Base-by-base conservation (phyloP, 345 rosid species). In the Adansonia digitata region DNA sequence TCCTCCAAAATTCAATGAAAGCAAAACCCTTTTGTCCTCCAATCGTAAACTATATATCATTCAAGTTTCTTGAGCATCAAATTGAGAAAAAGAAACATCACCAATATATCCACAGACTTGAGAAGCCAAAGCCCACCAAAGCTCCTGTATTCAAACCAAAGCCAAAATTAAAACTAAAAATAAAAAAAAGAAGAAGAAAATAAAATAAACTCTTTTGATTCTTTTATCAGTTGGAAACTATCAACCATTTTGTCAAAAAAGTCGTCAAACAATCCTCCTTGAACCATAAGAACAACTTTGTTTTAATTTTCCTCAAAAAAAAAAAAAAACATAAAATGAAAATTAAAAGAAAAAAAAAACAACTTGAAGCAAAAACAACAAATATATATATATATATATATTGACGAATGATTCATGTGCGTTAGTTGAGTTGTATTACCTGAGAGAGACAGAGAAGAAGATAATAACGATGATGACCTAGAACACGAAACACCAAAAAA, bases 311-410 rank as follows among this genome's bases (percentile, higher is more conserved):
- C n/a, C n/a, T n/a, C n/a, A n/a, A n/a, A n/a, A n/a, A n/a, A n/a
- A n/a, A n/a, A n/a, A n/a, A n/a, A n/a, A n/a, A n/a, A n/a, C n/a
- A n/a, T n/a, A n/a, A n/a, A n/a, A n/a, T n/a, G n/a, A n/a, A n/a
- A n/a, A n/a, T n/a, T n/a, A 5, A 2, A 48, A 67, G 34, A 5
- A 5, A 0, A 31, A 31, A 0, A 1, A 26, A 39, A 40, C 69
- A 76, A 79, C 78, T 74, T 77, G 60, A 76, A 72, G 78, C 29
- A 2, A 48, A 69, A 73, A 77, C 5, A 51, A 51, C 22, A 51
- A 51, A 51, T 17, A 24, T 51, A 17, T 5, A n/a, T n/a, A n/a
- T n/a, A n/a, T n/a, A n/a, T n/a, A n/a, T n/a, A n/a, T n/a, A n/a
- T n/a, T 2, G 7, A 56, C 27, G 12, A 49, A 27, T 43, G 45